Evolutionary conservation across 2,329 filamentous ascomycete species (phyloP), one percentile per base, ranked within the genome.

Genomic region (Sarocladium kiliense): DNA sequence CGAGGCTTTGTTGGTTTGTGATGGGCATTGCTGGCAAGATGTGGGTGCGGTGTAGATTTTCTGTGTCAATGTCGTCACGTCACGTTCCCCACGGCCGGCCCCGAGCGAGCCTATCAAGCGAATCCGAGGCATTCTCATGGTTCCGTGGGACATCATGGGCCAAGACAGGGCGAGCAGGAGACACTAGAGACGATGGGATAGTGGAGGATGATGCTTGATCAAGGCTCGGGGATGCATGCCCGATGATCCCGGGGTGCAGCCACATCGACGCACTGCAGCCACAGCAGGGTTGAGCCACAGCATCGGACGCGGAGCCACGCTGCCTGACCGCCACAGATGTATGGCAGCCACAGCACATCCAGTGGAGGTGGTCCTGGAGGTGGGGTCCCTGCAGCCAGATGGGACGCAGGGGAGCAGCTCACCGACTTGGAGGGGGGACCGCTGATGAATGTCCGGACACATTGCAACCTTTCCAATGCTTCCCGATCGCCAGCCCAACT

Each of bases 381-480:
- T 32, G 30, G 30, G 30, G 30, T 32, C 30, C 30, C 30, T 32
- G 30, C 30, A 32, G 30, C 21, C 41, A 25, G 41, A 18, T 10
- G 7, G 10, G 19, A 25, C 41, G 41, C 18, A 21, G 6, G 23
- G 6, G 23, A 3, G 30, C 18, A 47, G 44, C 23, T 47, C 44
- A 26, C 44, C 25, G 44, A 47, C 44, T 47, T 44, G 18, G 36
- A 39, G 36, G 36, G 41, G 41, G 7, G 10, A 18, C n/a, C 41
- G 21, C 41, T 5, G 41, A 25, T 44, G 21, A 18, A 23, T 44
- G 25, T 21, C 18, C 14, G 44, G 44, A 27, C 44, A 47, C 23
- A 47, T 47, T 39, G 50, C 50, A 37, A 54, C 50, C 14, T 27
- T 18, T 39, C 30, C 32, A 54, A 54, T 10, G 50, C 50, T 26